Evolutionary conservation across 129 eudicot species (phyloP), one percentile per base, ranked within the genome.

Genomic region (Flaveria trinervia): DNA sequence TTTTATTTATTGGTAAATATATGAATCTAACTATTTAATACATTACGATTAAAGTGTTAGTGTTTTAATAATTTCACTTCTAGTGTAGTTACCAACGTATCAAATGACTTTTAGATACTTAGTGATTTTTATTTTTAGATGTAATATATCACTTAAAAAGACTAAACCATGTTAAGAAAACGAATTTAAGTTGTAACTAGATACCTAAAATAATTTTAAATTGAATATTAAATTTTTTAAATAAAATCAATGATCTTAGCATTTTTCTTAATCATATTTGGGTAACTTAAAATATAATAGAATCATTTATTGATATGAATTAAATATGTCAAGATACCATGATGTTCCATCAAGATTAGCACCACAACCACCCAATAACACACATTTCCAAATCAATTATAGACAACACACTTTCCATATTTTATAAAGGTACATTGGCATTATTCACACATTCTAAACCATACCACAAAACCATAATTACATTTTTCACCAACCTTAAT

Each of bases 391-490:
- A 72, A 59, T 56, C 83, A 65, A 62, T 71, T 49, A 79, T 61
- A 61, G 56, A 50, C 67, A 65, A 71, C 67, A 64, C 78, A 54
- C 59, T 72, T 79, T 59, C 39, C 25, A 68, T 68, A 77, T 41
- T 65, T 69, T 72, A 78, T 77, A 36, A 65, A 68, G 66, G 75
- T 77, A 79, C 82, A 77, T 67, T 84, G 77, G 77, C 68, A 77
- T 80, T 72, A 52, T 80, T 65, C 74, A 73, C 65, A 33, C 69
- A 25, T 55, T 64, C 69, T 65, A 46, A 71, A 59, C 75, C 81
- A 64, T 73, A 73, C 83, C 54, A 80, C 57, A 77, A 78, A 77
- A 81, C 71, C 76, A 56, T 85, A 85, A 83, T 75, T 88, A 88
- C 92, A 88, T 78, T 76, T 73, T 72, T 26, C 59, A 26, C 65